Base-by-base conservation (phyloP, 768 basidiomycete genomes). In the Mycena alexandri region DNA sequence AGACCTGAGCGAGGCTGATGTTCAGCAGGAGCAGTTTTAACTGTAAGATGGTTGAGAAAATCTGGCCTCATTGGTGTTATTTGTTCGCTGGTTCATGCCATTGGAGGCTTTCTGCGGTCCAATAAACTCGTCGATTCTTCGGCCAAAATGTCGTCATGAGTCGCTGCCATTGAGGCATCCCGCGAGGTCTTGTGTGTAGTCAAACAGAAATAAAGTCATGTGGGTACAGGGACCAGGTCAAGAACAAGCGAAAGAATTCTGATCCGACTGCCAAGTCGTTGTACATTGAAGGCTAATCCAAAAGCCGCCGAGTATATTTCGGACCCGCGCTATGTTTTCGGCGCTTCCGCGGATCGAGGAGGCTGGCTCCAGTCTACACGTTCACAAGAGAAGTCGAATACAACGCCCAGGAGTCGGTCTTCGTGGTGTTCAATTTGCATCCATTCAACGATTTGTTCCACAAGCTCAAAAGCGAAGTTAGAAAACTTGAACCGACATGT, bases 321-420 rank as follows among this genome's bases (percentile, higher is more conserved):
- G 53, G 36, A 55, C 5, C n/a, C 53, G 53, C 53, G 36, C 41
- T 41, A 21, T n/a, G n/a, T n/a, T n/a, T 41, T 55, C 54, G 54
- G 54, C 41, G 22, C 34, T 55, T 41, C 54, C 34, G 24, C 54
- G 54, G 54, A 55, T 24, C 36, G 36, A 11, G 29, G 17, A 22
- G n/a, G n/a, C n/a, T n/a, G n/a, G n/a, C n/a, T n/a, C n/a, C n/a
- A n/a, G n/a, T 29, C 6, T 29, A 29, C n/a, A 29, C 29, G 29
- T 29, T 6, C 29, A 29, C 29, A 29, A 24, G n/a, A 34, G 8
- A 22, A 19, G 12, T 43, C 54, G 21, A 55, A 12, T 43, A 41
- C 24, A 5, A 42, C 17, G 14, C 24, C 13, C n/a, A 41, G 14
- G 33, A 34, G 29, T 6, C 29, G 29, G 3, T 29, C 6, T 29